Conservation (phyloP, 495 filamentous ascomycete species). For the Penicillium lagena region DNA sequence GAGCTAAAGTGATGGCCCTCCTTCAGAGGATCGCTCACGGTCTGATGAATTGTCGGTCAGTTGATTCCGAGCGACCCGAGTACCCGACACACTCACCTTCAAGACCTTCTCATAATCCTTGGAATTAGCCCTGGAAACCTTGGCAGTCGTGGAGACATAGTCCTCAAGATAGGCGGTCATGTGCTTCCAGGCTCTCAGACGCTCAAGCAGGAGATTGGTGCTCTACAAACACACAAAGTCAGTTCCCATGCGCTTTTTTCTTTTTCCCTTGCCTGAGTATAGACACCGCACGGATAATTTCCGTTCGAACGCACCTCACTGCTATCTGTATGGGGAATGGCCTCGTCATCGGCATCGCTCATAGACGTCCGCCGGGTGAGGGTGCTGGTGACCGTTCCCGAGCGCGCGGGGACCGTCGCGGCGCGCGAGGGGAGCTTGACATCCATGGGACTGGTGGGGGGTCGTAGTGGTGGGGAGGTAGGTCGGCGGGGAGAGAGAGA, state of each 20-base stretch:
- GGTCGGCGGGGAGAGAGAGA: background rate
- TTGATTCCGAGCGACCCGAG: background rate
- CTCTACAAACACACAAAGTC: constrained; percentile 41
- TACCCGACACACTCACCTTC: constrained; percentile 50
- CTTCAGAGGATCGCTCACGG: constrained; percentile 75
- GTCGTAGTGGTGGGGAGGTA: background rate
- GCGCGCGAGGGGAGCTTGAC: constrained; percentile 48
- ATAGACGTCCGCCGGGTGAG: constrained; percentile 31
- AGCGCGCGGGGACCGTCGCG: too few species aligned
- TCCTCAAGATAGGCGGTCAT: constrained; percentile 85
- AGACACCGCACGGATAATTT: constrained; percentile 1
- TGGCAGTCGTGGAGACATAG: constrained; percentile 77
- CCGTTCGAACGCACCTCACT: constrained; percentile 53
- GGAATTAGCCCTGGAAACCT: constrained; percentile 71
- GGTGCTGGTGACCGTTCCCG: constrained; percentile 45
- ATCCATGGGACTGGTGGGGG: constrained; percentile 29
- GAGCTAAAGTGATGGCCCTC: constrained; percentile 91
- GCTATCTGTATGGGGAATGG: constrained; percentile 72
- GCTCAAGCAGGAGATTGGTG: constrained; percentile 71
- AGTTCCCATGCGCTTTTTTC: background rate
- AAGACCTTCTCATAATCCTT: constrained; percentile 95
- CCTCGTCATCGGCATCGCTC: constrained; percentile 58
- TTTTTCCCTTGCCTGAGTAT: background rate
- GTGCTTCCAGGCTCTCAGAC: constrained; percentile 92
- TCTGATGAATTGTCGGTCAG: constrained; percentile 37